Base-by-base conservation (phyloP, 2,329 filamentous ascomycete species). In the Spiromastix sp. region DNA sequence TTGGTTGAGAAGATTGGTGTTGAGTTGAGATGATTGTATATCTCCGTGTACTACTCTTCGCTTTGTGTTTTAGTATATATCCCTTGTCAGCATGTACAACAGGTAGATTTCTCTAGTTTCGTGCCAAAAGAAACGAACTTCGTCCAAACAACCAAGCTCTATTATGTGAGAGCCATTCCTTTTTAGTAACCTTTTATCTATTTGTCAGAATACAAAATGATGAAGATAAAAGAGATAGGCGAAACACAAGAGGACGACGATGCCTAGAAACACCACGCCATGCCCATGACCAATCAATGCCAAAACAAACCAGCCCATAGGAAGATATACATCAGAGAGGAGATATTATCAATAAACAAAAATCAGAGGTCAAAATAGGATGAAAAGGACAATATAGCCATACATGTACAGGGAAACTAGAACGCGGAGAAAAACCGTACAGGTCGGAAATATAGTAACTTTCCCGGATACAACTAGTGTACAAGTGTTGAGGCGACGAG, bases 1-100 rank as follows among this genome's bases (percentile, higher is more conserved):
- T 62, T 96, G 43, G 78, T 83, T 2, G 63, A 72, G 41, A 74
- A 75, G 47, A 65, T 93, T 39, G 82, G 82, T 1, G 85, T 96
- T 13, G 82, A 93, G 60, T 64, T 93, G 48, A 72, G 85, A 56
- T 85, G 47, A 55, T 42, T 20, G 24, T 16, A 12, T 10, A 15
- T 10, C 18, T 10, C 32, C 17, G 11, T 25, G 3, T 34, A 17
- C n/a, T 19, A 15, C 11, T 10, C 15, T 28, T 17, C 16, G 12
- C 16, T 4, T 13, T 10, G 10, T 31, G 19, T 31, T 30, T 9
- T 31, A 30, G 30, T 30, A 25, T 11, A 24, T n/a, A 25, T 5
- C 11, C 18, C 9, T 17, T 30, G 12, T 8, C 13, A 22, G 9
- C 4, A 6, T 34, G 22, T 22, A 27, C 26, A 9, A 16, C 21